These are phyloP conservation scores for Pleurotus giganteus DNA, from an alignment of 768 basidiomycete genomes.

Conservation along the genomic window DNA sequence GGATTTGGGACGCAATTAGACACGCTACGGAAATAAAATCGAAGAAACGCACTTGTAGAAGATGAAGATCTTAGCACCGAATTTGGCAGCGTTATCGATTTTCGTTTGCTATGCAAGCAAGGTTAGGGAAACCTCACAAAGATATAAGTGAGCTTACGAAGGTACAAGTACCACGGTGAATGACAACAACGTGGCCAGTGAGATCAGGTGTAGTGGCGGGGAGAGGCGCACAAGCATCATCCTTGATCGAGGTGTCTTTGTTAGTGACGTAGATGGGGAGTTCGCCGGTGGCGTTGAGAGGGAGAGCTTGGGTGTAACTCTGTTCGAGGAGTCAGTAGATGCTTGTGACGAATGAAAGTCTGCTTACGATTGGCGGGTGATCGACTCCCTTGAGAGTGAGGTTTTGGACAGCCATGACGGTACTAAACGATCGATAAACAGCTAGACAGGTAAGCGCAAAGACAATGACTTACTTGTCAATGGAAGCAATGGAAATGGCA, in stretches of 20 bases:
- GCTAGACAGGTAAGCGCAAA: neutral
- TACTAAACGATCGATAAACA: conserved; percentile 26
- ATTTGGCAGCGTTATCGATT: conserved; percentile 48
- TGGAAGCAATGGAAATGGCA: conserved; percentile 53
- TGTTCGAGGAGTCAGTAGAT: neutral
- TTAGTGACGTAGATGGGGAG: conserved; percentile 59
- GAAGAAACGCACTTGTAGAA: conserved; percentile 51
- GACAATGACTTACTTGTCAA: conserved; percentile 46
- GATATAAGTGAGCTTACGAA: conserved; percentile 33
- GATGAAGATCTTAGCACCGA: conserved; percentile 45
- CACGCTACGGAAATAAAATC: neutral
- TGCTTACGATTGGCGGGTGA: conserved; percentile 41
- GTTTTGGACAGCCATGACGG: conserved; percentile 54
- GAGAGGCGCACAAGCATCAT: conserved; percentile 60
- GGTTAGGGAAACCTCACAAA: neutral
- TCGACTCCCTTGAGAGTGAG: conserved; percentile 48
- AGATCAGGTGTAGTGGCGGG: conserved; percentile 55
- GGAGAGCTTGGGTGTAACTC: conserved; percentile 48
- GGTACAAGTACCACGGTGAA: conserved; percentile 58
- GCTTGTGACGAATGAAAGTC: neutral
- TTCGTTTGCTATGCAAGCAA: conserved; percentile 38
- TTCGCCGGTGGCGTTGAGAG: conserved; percentile 42
- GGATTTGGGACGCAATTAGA: conserved; percentile 21
- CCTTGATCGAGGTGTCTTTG: conserved; percentile 46
- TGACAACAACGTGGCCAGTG: conserved; percentile 48